A percentile compares a stretch with the other conserved stretches of the same genome.
Conservation (phyloP, 192 early-diverging fungal genomes). For the Linnemannia exigua region DNA sequence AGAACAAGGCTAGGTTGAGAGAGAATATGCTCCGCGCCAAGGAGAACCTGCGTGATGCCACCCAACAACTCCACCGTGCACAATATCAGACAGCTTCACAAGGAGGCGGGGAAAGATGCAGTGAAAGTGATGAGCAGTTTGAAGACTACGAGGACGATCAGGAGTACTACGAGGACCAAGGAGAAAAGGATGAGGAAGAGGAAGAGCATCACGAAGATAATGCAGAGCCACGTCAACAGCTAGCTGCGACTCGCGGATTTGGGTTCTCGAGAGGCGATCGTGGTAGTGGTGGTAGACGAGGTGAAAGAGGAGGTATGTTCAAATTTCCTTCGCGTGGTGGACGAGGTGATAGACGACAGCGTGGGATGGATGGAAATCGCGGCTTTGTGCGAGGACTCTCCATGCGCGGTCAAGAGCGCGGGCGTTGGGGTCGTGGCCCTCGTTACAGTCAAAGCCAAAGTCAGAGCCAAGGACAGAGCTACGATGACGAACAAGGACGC, state of each 20-base stretch:
- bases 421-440: background rate
- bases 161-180: background rate
- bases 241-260: background rate
- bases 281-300: background rate
- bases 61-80: background rate
- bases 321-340: background rate
- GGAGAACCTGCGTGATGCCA: background rate
- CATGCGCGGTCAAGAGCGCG: background rate
- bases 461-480: background rate
- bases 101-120: conserved; percentile 2
- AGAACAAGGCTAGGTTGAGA: background rate
- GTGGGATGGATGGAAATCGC: background rate
- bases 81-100: background rate
- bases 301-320: background rate
- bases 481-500: background rate
- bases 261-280: background rate
- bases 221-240: background rate
- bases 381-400: background rate
- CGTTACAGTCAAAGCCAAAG: background rate
- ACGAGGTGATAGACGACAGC: background rate
- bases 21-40: conserved; percentile 11
- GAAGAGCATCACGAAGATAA: background rate
- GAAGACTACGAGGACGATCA: background rate
- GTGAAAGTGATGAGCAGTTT: background rate
- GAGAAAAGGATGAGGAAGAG: conserved; percentile 5